Percentiles rank a stretch among this genome's conserved stretches.
Conservation (phyloP, 495 filamentous ascomycete species). For the Podospora bellae-mahoneyi region DNA sequence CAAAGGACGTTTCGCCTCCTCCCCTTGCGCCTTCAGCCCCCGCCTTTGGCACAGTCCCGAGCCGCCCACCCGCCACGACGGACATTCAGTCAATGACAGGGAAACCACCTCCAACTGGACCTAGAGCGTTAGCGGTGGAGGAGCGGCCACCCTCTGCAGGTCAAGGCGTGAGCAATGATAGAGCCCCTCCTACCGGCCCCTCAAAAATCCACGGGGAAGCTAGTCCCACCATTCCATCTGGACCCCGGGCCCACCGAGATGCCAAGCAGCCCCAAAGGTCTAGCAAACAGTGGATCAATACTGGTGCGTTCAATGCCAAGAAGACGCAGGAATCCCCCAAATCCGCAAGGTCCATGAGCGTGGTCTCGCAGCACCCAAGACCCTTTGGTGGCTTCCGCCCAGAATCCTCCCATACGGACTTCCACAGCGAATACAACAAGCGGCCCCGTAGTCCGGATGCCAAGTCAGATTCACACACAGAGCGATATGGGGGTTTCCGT, state of each 20-base stretch:
- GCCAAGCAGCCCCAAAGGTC: conserved; percentile 39
- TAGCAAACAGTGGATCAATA: conserved; percentile 63
- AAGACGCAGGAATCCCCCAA: conserved; percentile 48
- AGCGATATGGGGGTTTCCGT: conserved; percentile 36
- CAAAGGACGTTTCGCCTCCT: conserved; percentile 59
- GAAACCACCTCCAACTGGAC: conserved; percentile 50
- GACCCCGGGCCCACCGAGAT: conserved; percentile 48
- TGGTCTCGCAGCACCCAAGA: conserved; percentile 39
- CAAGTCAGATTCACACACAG: conserved; percentile 38
- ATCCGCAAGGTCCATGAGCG: conserved; percentile 40
- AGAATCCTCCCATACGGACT: conserved; percentile 40
- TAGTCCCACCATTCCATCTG: conserved; percentile 55
- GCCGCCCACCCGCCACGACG: conserved; percentile 38
- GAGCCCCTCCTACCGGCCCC: conserved; percentile 42
- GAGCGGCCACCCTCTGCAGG: conserved; percentile 43
- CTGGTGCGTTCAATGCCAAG: conserved; percentile 39
- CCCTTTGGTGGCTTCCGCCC: conserved; percentile 35
- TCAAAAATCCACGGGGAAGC: conserved; percentile 51
- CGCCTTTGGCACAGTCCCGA: conserved; percentile 68
- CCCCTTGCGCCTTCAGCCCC: conserved; percentile 79
- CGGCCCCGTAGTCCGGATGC: conserved; percentile 46
- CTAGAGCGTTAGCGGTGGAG: conserved; percentile 44
- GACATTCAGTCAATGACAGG: conserved; percentile 41
- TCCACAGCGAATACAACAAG: conserved; percentile 36
- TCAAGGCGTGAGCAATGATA: conserved; percentile 30